Conservation (phyloP, 2,329 filamentous ascomycete genomes). For the Dactylella cylindrospora region DNA sequence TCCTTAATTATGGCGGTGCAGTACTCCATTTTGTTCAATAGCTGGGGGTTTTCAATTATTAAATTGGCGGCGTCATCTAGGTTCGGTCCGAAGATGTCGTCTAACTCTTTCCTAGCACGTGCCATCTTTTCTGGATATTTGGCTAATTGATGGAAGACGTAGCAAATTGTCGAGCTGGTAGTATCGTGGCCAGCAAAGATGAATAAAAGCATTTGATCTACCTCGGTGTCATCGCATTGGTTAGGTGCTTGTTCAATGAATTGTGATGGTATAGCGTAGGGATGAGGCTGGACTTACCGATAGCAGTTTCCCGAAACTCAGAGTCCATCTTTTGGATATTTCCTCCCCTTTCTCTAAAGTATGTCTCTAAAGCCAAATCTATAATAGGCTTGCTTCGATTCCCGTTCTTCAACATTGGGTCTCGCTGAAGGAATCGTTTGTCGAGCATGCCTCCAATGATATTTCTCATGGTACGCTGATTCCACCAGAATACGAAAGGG, state of each 20-base stretch:
- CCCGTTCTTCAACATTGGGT: not conserved
- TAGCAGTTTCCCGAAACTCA: slow-evolving; percentile 49
- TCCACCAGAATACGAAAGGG: slow-evolving; percentile 31
- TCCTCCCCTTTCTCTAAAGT: slow-evolving; percentile 45
- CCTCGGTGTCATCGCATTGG: too few species aligned
- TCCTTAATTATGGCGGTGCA: slow-evolving; percentile 60
- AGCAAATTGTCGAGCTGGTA: slow-evolving; percentile 52
- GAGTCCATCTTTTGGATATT: slow-evolving; percentile 41
- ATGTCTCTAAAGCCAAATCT: slow-evolving; percentile 35
- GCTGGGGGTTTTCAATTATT: slow-evolving; percentile 54
- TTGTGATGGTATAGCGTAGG: not conserved
- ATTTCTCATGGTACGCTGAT: slow-evolving; percentile 28
- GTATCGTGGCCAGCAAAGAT: slow-evolving; percentile 55
- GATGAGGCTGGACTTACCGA: slow-evolving; percentile 48
- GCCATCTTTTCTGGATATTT: slow-evolving; percentile 50
- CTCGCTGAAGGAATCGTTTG: slow-evolving; percentile 19
- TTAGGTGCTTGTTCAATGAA: too few species aligned
- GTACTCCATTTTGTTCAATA: slow-evolving; percentile 59
- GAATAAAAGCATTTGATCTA: slow-evolving; percentile 49
- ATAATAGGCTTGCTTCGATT: slow-evolving; percentile 37
- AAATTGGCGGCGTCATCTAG: slow-evolving; percentile 51
- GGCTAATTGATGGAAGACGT: slow-evolving; percentile 53
- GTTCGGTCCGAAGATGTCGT: slow-evolving; percentile 57
- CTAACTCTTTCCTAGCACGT: slow-evolving; percentile 57
- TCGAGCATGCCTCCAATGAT: slow-evolving; percentile 33